Evolutionary conservation across 495 filamentous ascomycete species (phyloP), one percentile per base, ranked within the genome.

Genomic region (Aspergillus avenaceus): DNA sequence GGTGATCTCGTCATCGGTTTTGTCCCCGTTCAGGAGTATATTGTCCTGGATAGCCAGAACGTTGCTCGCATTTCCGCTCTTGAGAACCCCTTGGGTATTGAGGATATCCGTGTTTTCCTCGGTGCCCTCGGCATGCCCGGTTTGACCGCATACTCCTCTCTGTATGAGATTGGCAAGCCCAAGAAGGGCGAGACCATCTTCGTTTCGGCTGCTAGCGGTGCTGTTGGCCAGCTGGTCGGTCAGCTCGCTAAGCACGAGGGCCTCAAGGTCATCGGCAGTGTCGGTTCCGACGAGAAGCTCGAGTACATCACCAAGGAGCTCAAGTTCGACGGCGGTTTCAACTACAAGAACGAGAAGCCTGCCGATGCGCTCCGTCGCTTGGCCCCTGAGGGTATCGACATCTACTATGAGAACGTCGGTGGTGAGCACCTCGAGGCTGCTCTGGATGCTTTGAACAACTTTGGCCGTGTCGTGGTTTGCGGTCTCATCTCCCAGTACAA

Each of bases 321-420:
- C 14, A 77, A 78, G 19, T 89, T 88, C 55, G 83, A 87, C 43
- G 82, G 71, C 27, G 84, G 81, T 6, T 89, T 88, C 70, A 88
- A 89, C 66, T 89, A 89, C 70, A 88, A 88, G 78, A 87, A 74
- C 19, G 84, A 86, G 70, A 80, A 82, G 56, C 74, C 85, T 14
- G 58, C 59, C 1, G 84, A 87, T 40, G 92, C 90, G 1, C 71
- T 96, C 42, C 67, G 73, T 54, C 77, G 88, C 54, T 70, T 95
- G 36, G 87, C 86, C 5, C 91, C 90, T 0, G 61, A 92, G 24
- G 92, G 91, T 9, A 78, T 97, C 41, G 90, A 96, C 61, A 95
- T 97, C 64, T 96, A 96, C 72, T 97, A 85, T 58, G 91, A 97
- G 66, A 96, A 96, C 54, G 91, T 97, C 16, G 91, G 91, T 7